These are phyloP conservation scores for Paramarasmius palmivorus DNA, from an alignment of 1,284 basidiomycete genomes.

Conservation along the genomic window DNA sequence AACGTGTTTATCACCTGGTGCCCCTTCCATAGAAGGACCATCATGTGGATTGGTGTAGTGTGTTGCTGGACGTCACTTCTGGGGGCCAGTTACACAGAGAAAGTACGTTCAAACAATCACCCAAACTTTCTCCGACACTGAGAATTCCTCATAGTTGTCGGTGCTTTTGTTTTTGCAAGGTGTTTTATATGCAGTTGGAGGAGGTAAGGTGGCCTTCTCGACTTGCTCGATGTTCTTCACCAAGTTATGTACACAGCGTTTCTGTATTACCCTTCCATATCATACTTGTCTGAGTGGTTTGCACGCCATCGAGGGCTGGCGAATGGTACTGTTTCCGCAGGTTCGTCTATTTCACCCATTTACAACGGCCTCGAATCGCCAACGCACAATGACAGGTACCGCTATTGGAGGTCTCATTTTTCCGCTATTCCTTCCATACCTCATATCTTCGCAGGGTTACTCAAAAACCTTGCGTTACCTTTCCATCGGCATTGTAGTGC, in stretches of 20 bases:
- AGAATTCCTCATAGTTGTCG: neutral
- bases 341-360: slow-evolving; percentile 22
- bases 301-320: slow-evolving; percentile 38
- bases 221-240: neutral
- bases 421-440: slow-evolving; percentile 30
- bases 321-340: slow-evolving; percentile 42
- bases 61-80: slow-evolving; percentile 32
- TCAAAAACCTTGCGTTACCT: slow-evolving; percentile 29
- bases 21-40: slow-evolving; percentile 27
- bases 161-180: slow-evolving; percentile 37
- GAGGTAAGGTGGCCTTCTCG: slow-evolving; percentile 25
- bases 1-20: slow-evolving; percentile 29
- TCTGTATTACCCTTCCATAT: slow-evolving; percentile 34
- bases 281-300: slow-evolving; percentile 47
- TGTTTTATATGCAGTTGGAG: slow-evolving; percentile 37
- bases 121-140: no score
- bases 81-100: slow-evolving; percentile 33
- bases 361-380: no score
- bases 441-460: slow-evolving; percentile 29
- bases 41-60: slow-evolving; percentile 31
- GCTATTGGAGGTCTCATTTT: slow-evolving; percentile 36
- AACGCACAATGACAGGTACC: slow-evolving; percentile 28
- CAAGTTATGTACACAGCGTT: slow-evolving; percentile 23
- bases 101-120: slow-evolving; percentile 17
- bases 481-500: slow-evolving; percentile 22